A percentile compares a stretch with the other conserved stretches of the same genome.
phyloP scores from a whole-genome alignment of 805 yeast genomes.

The Isabelozyma gotoi region DNA sequence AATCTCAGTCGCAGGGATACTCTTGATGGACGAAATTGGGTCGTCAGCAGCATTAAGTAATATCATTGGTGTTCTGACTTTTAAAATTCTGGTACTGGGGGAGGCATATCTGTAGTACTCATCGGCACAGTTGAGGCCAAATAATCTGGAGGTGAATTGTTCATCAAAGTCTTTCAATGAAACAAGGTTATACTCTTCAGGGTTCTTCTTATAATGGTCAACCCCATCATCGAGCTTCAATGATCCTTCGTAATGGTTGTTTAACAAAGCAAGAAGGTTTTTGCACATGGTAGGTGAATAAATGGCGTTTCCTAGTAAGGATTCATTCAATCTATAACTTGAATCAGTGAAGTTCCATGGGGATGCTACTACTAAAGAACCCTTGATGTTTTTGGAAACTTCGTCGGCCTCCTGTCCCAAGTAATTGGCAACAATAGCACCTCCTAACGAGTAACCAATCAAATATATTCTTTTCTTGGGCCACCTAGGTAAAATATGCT shows the following conservation, averaged over 20 bases:
- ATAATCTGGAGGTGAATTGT: conserved; percentile 56
- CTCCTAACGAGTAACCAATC: conserved; percentile 74
- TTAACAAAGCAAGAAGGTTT: conserved; percentile 32
- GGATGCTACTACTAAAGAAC: conserved; percentile 59
- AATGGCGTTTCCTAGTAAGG: conserved; percentile 35
- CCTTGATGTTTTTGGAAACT: conserved; percentile 49
- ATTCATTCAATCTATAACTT: conserved; percentile 43
- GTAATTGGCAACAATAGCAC: conserved; percentile 63
- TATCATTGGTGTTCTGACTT: conserved; percentile 60
- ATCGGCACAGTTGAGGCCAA: conserved; percentile 61
- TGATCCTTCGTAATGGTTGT: conserved; percentile 28
- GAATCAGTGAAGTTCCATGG: conserved; percentile 75
- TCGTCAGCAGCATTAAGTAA: conserved; percentile 66
- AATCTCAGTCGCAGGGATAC: conserved; percentile 52
- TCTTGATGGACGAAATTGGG: conserved; percentile 57
- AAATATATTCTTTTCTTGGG: conserved; percentile 66
- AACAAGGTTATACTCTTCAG: conserved; percentile 29
- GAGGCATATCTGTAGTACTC: conserved; percentile 68
- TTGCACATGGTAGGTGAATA: conserved; percentile 45
- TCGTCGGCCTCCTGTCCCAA: conserved; percentile 60
- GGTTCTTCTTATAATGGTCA: conserved; percentile 26
- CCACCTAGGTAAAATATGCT: conserved; percentile 47
- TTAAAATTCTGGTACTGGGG: conserved; percentile 54
- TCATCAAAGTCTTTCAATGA: conserved; percentile 60
- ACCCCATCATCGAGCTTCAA: conserved; percentile 21